These are phyloP conservation scores for Didymella pinodella DNA, from an alignment of 2,329 filamentous ascomycete genomes.

Conservation along the genomic window DNA sequence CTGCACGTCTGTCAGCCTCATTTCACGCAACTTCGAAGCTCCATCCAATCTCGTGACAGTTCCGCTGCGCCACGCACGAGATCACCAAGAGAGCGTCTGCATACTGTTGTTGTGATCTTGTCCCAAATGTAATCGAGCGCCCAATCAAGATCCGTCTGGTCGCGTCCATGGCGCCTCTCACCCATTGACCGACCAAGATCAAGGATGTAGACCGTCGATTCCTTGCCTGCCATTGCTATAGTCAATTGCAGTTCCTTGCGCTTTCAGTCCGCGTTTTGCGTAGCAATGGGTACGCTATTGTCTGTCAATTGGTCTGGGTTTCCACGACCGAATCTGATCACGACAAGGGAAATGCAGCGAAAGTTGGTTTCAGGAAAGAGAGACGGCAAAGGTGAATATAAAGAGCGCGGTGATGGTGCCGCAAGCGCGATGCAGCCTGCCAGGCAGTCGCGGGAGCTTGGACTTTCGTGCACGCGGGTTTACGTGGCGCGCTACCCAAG, in stretches of 20 bases:
- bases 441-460: constrained; percentile 41
- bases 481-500: constrained; percentile 13
- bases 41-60: not conserved
- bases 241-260: constrained; percentile 8
- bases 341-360: not conserved
- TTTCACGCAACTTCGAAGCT: not conserved
- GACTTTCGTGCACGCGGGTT: constrained; percentile 15
- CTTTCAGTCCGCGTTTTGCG: constrained; percentile 6
- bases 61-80: constrained; percentile 24
- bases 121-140: constrained; percentile 94
- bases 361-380: not conserved
- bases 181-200: constrained; percentile 90
- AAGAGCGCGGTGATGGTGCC: constrained; percentile 8
- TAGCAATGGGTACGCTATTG: not conserved
- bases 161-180: constrained; percentile 72
- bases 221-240: constrained; percentile 83
- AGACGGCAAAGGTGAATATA: not conserved
- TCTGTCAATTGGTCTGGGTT: not conserved
- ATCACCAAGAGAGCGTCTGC: constrained; percentile 45
- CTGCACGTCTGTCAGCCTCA: constrained; percentile 44
- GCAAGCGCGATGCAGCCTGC: constrained; percentile 24
- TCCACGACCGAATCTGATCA: not conserved
- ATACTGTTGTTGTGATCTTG: constrained; percentile 78
- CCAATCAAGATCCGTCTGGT: constrained; percentile 85
- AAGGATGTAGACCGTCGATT: constrained; percentile 90